Percentiles rank a stretch among this genome's conserved stretches.
phyloP scores from a whole-genome alignment of 495 filamentous ascomycete species.

The Neurospora tetraspora region DNA sequence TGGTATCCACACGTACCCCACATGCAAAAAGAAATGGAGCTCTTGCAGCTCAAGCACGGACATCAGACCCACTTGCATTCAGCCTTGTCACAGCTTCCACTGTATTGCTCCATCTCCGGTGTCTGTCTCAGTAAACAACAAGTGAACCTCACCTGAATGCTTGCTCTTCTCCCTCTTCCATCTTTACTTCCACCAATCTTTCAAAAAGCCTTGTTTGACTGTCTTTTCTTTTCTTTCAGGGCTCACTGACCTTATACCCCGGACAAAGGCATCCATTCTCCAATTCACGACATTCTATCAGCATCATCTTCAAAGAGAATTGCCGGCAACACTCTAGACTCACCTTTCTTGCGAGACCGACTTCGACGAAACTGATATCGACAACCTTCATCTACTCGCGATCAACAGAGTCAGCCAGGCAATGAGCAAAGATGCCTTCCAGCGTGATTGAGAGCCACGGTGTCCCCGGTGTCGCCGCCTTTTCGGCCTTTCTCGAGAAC shows the following conservation, averaged over 20 bases:
- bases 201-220: not conserved
- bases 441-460: slow-evolving; percentile 32
- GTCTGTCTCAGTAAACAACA: not conserved
- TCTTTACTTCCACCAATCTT: not conserved
- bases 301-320: not conserved
- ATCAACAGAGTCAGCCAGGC: not conserved
- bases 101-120: not conserved
- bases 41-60: not conserved
- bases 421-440: slow-evolving; percentile 29
- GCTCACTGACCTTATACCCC: not conserved
- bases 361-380: not conserved
- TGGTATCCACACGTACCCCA: not conserved
- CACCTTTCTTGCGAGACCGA: not conserved
- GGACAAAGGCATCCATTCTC: not conserved
- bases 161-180: not conserved
- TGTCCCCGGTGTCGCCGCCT: slow-evolving; percentile 45
- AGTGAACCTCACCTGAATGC: not conserved
- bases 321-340: not conserved
- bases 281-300: not conserved
- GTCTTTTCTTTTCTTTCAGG: not conserved
- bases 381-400: not conserved
- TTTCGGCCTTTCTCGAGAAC: slow-evolving; percentile 44
- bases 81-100: not conserved
- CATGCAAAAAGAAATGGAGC: not conserved
- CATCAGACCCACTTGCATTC: not conserved